Conservation (phyloP, 2,329 filamentous ascomycete genomes). For the Albifimbria verrucaria region DNA sequence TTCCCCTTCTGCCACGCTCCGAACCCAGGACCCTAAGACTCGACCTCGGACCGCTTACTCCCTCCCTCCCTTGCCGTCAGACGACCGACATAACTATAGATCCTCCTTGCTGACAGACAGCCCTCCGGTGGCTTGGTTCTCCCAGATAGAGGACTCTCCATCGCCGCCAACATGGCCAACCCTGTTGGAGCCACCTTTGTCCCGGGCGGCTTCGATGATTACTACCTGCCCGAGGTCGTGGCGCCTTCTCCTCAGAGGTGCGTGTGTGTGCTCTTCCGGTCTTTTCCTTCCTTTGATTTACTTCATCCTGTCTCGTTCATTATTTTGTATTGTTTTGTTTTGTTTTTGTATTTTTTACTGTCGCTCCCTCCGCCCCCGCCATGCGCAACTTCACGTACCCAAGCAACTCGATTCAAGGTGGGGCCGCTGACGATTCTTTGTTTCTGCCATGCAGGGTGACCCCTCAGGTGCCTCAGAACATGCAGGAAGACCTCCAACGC, state of each 20-base stretch:
- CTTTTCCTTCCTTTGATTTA: constrained; percentile 6
- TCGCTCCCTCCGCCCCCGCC: constrained; percentile 8
- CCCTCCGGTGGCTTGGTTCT: constrained; percentile 21
- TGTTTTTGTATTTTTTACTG: constrained; percentile 15
- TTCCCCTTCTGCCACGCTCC: too few species aligned
- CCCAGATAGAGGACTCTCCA: constrained; percentile 8
- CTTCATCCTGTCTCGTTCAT: constrained; percentile 7
- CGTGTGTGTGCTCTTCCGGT: constrained; percentile 20
- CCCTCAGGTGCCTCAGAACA: constrained; percentile 93
- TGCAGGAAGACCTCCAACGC: constrained; percentile 89
- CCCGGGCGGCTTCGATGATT: constrained; percentile 56
- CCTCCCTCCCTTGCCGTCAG: constrained; percentile 17
- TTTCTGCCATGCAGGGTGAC: constrained; percentile 64
- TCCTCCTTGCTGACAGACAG: constrained; percentile 21
- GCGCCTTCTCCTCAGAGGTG: constrained; percentile 57
- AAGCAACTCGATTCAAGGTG: constrained; percentile 24
- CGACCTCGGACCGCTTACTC: too few species aligned
- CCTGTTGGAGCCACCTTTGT: constrained; percentile 55
- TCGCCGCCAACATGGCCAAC: constrained; percentile 15
- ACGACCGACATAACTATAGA: not conserved
- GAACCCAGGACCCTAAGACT: too few species aligned
- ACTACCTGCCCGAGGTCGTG: constrained; percentile 58
- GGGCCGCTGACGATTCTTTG: constrained; percentile 35
- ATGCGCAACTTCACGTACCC: not conserved
- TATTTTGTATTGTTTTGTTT: not conserved